Base-by-base conservation (phyloP, 176 grass and related monocot species). In the Aegilops sharonensis region DNA sequence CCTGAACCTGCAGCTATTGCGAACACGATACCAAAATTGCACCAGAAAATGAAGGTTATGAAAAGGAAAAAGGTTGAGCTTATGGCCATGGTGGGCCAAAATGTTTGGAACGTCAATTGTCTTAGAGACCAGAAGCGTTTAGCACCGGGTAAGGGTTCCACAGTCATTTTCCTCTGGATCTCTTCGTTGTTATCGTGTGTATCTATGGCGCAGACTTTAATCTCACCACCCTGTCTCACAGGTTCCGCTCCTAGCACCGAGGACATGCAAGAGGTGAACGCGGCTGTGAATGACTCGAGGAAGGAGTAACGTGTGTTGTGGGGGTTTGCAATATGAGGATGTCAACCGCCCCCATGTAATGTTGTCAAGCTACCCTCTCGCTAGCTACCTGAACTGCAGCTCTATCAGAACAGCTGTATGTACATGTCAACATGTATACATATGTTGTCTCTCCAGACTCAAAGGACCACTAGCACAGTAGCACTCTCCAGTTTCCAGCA, bases 31-130 rank as follows among this genome's bases (percentile, higher is more conserved):
- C 81, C 85, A 6, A 35, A 68, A 30, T 63, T 87, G 62, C 81
- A 84, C 61, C 61, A 84, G 81, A 87, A 91, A 76, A 36, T 84
- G 42, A 23, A 75, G 56, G 81, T 13, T 20, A 14, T 91, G 85
- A 76, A 81, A 13, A 84, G 86, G 69, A 84, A 84, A 76, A 80
- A 37, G 20, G 77, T 31, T 36, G 80, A 21, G 21, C 24, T 57
- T 48, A 56, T 27, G 48, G 61, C 8, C 50, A 62, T 30, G 47
- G 10, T 50, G 5, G 47, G 13, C 75, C 14, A 81, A 85, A 74
- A 36, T 64, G 70, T 68, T 69, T 75, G 69, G 61, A 75, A 36
- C 35, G 5, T 13, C 68, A 76, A 67, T 12, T 21, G 14, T 74
- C 27, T 84, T 36, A 67, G 45, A 59, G 34, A 84, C 34, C 52